phyloP scores from a whole-genome alignment of 108 stramenopile species.

The Fistulifera pelliculosa region DNA sequence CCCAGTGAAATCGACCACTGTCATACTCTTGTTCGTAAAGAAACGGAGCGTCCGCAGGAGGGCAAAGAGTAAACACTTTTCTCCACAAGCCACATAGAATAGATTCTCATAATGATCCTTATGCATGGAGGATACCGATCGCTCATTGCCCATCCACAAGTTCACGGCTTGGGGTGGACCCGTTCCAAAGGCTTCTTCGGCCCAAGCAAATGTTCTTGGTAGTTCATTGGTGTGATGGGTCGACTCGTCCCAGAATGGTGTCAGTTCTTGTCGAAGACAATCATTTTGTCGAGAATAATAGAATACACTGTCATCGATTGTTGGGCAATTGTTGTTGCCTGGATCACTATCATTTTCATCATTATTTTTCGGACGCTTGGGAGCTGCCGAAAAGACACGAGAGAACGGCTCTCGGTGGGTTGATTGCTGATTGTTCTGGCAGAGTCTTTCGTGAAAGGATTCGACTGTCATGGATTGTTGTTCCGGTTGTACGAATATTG shows the following conservation, averaged over 20 bases:
- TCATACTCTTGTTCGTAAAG: constrained; percentile 48
- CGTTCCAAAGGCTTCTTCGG: constrained; percentile 51
- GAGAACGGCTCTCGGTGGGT: not conserved
- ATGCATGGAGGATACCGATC: constrained; percentile 85
- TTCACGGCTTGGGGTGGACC: constrained; percentile 88
- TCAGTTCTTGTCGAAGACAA: constrained; percentile 66
- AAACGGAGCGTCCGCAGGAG: constrained; percentile 77
- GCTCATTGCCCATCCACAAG: constrained; percentile 92
- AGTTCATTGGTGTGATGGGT: not conserved
- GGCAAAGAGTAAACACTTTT: constrained; percentile 88
- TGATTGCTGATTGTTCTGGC: not conserved
- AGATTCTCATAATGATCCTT: constrained; percentile 96
- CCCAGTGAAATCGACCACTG: constrained; percentile 26
- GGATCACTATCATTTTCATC: too few relatives aligned
- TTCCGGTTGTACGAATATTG: constrained; percentile 75
- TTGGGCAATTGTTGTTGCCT: constrained; percentile 1
- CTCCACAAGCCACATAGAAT: constrained; percentile 82
- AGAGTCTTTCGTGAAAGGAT: constrained; percentile 44
- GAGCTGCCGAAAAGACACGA: constrained; percentile 70
- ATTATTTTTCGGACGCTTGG: too few relatives aligned
- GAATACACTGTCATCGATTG: constrained; percentile 23
- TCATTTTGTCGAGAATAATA: constrained; percentile 86
- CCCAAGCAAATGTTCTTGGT: constrained; percentile 10
- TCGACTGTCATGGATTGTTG: constrained; percentile 61
- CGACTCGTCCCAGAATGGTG: constrained; percentile 20